Evolutionary conservation across 306 rosid species (phyloP).

Genomic region (Cyclanthera cordifolia): DNA sequence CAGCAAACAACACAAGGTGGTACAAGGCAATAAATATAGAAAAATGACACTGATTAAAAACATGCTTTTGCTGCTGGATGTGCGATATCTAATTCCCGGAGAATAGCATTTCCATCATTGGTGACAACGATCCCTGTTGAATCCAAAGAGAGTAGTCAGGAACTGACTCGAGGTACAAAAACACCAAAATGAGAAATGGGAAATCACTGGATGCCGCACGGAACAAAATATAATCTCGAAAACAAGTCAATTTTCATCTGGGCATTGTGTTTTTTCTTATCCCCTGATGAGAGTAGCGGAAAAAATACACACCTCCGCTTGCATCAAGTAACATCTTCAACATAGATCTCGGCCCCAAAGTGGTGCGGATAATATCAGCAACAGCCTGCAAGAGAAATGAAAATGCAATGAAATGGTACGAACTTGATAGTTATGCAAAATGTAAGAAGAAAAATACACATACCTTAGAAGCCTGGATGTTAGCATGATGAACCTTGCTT

Average conservation of each 20-base stretch:
- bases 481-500: slow-evolving; percentile 75
- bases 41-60: slow-evolving; percentile 7
- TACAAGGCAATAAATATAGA: neutral
- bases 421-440: neutral
- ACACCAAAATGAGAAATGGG: too few relatives aligned
- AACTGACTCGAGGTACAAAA: neutral
- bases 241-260: neutral
- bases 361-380: slow-evolving; percentile 72
- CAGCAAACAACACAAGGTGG: neutral
- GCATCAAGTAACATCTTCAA: slow-evolving; percentile 91
- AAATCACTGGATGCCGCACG: neutral
- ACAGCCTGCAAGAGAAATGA: slow-evolving; percentile 48
- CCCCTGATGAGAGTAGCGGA: too few relatives aligned
- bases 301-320: slow-evolving; percentile 39
- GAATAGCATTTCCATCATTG: slow-evolving; percentile 93
- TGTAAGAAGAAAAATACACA: slow-evolving; percentile 18
- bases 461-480: slow-evolving; percentile 93
- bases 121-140: slow-evolving; percentile 84
- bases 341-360: slow-evolving; percentile 95
- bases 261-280: neutral
- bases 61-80: slow-evolving; percentile 96
- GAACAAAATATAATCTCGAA: neutral
- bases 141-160: slow-evolving; percentile 3
- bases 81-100: slow-evolving; percentile 85
- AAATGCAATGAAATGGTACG: neutral